phyloP scores from a whole-genome alignment of 1,284 basidiomycete species.

The Ceratobasidium sp. region DNA sequence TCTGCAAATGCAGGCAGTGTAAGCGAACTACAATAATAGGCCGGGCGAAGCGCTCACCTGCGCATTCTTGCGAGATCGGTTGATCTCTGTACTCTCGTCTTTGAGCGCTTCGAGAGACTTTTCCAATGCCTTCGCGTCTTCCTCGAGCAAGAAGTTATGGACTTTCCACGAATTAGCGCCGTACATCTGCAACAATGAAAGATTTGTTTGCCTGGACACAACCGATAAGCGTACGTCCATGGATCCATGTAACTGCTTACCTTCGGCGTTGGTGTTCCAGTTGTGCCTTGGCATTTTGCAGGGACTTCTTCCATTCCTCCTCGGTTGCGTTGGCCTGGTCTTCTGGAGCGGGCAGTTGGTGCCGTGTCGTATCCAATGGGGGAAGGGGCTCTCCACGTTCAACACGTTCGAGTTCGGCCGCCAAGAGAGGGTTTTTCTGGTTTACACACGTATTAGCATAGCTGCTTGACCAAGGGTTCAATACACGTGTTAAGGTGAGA shows the following conservation, averaged over 20 bases:
- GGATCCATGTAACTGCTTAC: constrained; percentile 59
- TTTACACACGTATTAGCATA: constrained; percentile 20
- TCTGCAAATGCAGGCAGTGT: constrained; percentile 61
- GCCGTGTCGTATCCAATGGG: constrained; percentile 82
- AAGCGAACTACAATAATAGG: constrained; percentile 51
- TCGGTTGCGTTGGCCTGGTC: constrained; percentile 71
- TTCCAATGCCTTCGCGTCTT: constrained; percentile 81
- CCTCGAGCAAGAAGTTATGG: constrained; percentile 89
- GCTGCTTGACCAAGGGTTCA: constrained; percentile 26
- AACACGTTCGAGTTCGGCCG: constrained; percentile 79
- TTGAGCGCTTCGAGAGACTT: constrained; percentile 78
- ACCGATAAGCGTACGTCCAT: constrained; percentile 22
- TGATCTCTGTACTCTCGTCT: constrained; percentile 83
- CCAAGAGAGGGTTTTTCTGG: constrained; percentile 75
- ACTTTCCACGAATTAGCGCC: constrained; percentile 93
- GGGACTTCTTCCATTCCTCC: constrained; percentile 82
- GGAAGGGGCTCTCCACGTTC: constrained; percentile 78
- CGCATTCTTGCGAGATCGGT: constrained; percentile 85
- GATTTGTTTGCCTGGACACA: constrained; percentile 79
- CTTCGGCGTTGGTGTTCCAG: constrained; percentile 91
- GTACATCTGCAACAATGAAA: constrained; percentile 86
- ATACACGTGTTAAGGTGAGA: constrained; percentile 3
- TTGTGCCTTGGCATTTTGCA: constrained; percentile 86
- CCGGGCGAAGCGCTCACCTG: constrained; percentile 67
- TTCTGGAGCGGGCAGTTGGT: constrained; percentile 81